A percentile compares a stretch with the other conserved stretches of the same genome.
Evolutionary conservation across 257 asterid genomes (phyloP).

Genomic region (Henckelia pumila): DNA sequence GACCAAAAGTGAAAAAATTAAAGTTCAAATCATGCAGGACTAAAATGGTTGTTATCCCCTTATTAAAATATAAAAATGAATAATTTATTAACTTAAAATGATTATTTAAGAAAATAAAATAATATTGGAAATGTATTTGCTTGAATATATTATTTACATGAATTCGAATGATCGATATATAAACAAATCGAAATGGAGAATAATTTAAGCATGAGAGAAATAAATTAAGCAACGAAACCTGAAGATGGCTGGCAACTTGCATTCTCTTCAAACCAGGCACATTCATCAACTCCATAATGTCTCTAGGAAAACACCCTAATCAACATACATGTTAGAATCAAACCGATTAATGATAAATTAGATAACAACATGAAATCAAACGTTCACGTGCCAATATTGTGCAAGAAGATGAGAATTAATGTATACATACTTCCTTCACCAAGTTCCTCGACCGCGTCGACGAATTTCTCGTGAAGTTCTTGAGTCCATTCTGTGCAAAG

Average conservation of each 20-base stretch:
- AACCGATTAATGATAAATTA: too few relatives aligned
- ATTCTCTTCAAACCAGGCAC: constrained; percentile 38
- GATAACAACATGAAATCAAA: not conserved
- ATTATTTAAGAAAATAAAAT: too few relatives aligned
- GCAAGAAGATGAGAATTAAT: not conserved
- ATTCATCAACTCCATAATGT: constrained; percentile 34
- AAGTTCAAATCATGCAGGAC: too few relatives aligned
- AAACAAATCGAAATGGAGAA: too few relatives aligned
- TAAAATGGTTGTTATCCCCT: too few relatives aligned
- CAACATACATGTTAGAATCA: not conserved
- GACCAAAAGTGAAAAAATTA: too few relatives aligned
- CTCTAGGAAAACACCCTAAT: constrained; percentile 37
- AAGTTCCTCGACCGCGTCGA: constrained; percentile 33
- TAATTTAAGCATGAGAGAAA: too few relatives aligned
- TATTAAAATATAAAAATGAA: not conserved
- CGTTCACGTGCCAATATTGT: not conserved
- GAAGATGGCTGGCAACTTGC: constrained; percentile 42
- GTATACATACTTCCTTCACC: constrained; percentile 50
- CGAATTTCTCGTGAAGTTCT: constrained; percentile 38
- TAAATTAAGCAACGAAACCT: constrained; percentile 31
- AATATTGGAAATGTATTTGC: too few relatives aligned
- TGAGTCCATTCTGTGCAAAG: constrained; percentile 43
- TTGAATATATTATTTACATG: too few relatives aligned
- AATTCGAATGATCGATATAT: too few relatives aligned
- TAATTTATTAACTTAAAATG: too few relatives aligned